Base-by-base conservation (phyloP, 1,284 basidiomycete species). In the Termitomyces sp. region DNA sequence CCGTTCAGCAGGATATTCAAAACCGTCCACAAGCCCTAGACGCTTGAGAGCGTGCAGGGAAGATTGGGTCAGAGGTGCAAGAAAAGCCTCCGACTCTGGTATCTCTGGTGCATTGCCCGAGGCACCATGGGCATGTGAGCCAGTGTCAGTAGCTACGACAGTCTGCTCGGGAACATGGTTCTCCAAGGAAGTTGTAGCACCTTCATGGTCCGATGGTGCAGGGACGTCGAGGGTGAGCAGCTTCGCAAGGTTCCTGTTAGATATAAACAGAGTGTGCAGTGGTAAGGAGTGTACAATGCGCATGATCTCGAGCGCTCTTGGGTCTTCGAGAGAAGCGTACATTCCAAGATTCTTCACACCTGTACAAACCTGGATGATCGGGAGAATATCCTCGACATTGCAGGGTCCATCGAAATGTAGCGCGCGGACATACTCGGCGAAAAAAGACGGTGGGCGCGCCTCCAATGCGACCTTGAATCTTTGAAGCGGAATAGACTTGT, bases 301-400 rank as follows among this genome's bases (percentile, higher is more conserved):
- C 21, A 46, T 48, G 7, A 60, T 40, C 19, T 54, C 46, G 3
- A 35, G 14, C 4, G 35, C 24, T 11, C 8, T 42, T 8, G 43
- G 35, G 10, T 45, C 54, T n/a, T 49, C 46, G 19, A 52, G n/a
- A 13, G 21, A 19, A 16, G 50, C 53, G 28, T 59, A 59, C 31
- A 56, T 30, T 6, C 59, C 59, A 13, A 60, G 50, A 45, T 60
- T 56, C 26, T 48, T 50, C 10, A 60, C 52, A 5, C 57, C 55
- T 1, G 51, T 57, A 47, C 59, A 60, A 13, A 46, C 53, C 26
- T 46, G 40, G 24, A 60, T 30, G 31, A 60, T 37, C 37, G 53
- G 51, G 24, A 59, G 42, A 41, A 60, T 50, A 16, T 51, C 39
- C 34, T 43, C 46, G 16, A 34, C 35, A 14, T 18, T 16, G 50